Conservation (phyloP, 768 basidiomycete genomes). For the Mycena kentingensis region DNA sequence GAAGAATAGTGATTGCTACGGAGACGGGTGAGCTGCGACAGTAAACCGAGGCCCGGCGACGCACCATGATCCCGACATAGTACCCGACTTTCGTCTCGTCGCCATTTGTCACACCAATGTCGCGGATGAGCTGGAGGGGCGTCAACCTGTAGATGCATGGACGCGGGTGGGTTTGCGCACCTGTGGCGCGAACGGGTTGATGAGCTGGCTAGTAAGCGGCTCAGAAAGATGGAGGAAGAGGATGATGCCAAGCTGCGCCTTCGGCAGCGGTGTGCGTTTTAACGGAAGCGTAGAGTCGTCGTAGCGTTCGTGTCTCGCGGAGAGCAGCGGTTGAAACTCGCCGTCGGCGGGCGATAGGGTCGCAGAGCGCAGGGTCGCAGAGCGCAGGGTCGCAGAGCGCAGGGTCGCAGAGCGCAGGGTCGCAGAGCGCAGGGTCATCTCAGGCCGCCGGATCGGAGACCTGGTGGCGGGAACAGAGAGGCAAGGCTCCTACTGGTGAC, state of each 20-base stretch:
- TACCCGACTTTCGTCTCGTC: constrained; percentile 73
- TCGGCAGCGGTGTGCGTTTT: constrained; percentile 60
- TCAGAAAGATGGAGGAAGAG: constrained; percentile 76
- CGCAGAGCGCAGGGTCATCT: too few species aligned
- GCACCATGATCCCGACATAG: constrained; percentile 76
- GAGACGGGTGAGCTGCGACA: neutral
- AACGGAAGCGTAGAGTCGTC: constrained; percentile 3
- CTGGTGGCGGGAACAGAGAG: too few species aligned
- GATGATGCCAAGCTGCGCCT: constrained; percentile 68
- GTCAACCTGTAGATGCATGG: neutral
- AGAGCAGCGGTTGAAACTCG: too few species aligned
- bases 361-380: too few species aligned
- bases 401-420: too few species aligned
- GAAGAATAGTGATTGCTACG: constrained; percentile 77
- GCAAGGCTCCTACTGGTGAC: too few species aligned
- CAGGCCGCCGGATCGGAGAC: too few species aligned
- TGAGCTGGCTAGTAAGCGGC: constrained; percentile 74
- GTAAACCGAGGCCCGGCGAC: constrained; percentile 18
- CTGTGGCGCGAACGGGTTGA: constrained; percentile 75
- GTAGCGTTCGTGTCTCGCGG: too few species aligned
- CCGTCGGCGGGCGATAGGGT: too few species aligned
- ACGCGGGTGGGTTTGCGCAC: constrained; percentile 25
- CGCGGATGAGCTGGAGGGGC: constrained; percentile 55
- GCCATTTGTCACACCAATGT: constrained; percentile 68
- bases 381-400: too few species aligned